A percentile compares a stretch with the other conserved stretches of the same genome.
Conservation (phyloP, 2,329 filamentous ascomycete species). For the Scolecobasidium constrictum region DNA sequence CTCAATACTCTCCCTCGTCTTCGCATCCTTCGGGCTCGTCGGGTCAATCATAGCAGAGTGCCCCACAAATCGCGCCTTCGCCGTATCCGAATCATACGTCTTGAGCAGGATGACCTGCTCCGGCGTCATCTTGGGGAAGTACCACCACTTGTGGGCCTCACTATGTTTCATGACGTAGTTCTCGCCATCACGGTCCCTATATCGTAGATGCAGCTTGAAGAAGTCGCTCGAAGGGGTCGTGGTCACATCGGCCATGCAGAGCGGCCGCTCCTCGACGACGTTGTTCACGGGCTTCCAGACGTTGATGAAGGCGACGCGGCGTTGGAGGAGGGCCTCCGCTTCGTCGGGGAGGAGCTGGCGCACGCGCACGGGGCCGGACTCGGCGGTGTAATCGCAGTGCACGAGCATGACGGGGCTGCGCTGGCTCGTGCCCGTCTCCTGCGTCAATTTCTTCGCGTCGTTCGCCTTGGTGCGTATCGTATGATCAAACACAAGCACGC, state of each 20-base stretch:
- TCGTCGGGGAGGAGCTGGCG: constrained; percentile 33
- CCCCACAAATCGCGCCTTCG: constrained; percentile 25
- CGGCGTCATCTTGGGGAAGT: constrained; percentile 27
- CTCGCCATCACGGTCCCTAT: constrained; percentile 28
- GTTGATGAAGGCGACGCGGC: constrained; percentile 39
- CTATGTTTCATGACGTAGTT: constrained; percentile 29
- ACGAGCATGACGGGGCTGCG: constrained; percentile 39
- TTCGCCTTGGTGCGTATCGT: constrained; percentile 33
- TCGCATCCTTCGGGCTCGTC: constrained; percentile 19
- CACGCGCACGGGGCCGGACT: constrained; percentile 32
- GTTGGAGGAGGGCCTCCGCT: constrained; percentile 29
- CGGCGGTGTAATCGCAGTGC: constrained; percentile 40
- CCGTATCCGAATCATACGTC: constrained; percentile 26
- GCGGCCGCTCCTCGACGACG: constrained; percentile 28
- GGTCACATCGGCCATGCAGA: constrained; percentile 30
- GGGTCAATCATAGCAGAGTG: constrained; percentile 30
- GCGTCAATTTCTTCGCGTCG: constrained; percentile 22
- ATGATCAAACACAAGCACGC: constrained; percentile 39
- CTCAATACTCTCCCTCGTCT: constrained; percentile 27
- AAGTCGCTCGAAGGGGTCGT: constrained; percentile 26
- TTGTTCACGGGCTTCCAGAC: constrained; percentile 37
- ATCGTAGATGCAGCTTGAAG: constrained; percentile 29
- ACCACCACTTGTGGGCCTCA: constrained; percentile 27
- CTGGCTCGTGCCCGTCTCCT: constrained; percentile 22
- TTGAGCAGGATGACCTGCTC: constrained; percentile 29